Evolutionary conservation across 179 eudicot species (phyloP), one percentile per base, ranked within the genome.

Genomic region (Amaranthus tricolor): DNA sequence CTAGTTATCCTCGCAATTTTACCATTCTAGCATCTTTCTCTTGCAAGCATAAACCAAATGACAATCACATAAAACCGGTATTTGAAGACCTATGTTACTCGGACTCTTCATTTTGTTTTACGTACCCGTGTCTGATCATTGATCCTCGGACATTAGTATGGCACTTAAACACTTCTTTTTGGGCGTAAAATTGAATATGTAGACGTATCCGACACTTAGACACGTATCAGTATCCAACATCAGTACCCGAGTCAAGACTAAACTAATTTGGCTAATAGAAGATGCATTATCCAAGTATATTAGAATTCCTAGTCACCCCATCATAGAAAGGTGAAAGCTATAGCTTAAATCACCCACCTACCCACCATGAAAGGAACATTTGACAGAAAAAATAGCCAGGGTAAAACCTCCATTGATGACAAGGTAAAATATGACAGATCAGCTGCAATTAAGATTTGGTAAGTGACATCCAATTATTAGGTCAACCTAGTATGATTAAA

Each of bases 281-380:
- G 48, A 48, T n/a, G 54, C 50, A 50, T 15, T 57, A 43, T 19
- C 19, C 21, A 7, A 14, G 52, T 45, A 51, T 40, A 57, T 57
- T 16, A 61, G 6, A 31, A 45, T 19, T 13, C 50, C 49, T 5
- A 13, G 53, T 74, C 9, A 7, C 55, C 40, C 8, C n/a, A 10
- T 5, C 1, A 20, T 9, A 14, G 9, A 11, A 56, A 10, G 7
- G 21, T 24, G 61, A 53, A 55, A 75, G 65, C 40, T 14, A 64
- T 56, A 0, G 24, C 66, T 44, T 58, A 20, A 63, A 45, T 77
- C 43, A 59, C 57, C 13, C 52, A 51, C 56, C 53, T 16, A 45
- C 11, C 73, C 72, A 43, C 55, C 60, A 17, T n/a, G 31, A 76
- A 71, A 72, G 48, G 40, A 70, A 44, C 63, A 66, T 19, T 51